Evolutionary conservation across 2,329 filamentous ascomycete genomes (phyloP).

Genomic region (Colletotrichum chlorophyti): DNA sequence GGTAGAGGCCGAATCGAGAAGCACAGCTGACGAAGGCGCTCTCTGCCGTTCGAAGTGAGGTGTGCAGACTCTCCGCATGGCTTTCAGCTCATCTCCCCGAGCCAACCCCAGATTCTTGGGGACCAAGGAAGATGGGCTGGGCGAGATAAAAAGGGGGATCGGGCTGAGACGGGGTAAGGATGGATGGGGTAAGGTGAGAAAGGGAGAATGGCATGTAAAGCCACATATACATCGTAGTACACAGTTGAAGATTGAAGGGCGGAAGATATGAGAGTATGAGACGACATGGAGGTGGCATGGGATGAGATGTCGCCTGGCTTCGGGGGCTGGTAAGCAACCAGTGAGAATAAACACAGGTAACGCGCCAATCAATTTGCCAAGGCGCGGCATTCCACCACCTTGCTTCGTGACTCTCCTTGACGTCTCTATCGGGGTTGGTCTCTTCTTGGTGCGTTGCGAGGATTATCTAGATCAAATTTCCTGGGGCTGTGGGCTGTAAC

Average conservation of each 20-base stretch:
- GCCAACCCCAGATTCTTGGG: background rate
- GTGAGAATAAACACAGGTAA: conserved; percentile 2
- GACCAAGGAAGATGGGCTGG: too few relatives aligned
- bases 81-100: background rate
- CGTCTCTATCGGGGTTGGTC: conserved; percentile 8
- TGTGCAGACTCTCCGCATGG: background rate
- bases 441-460: conserved; percentile 8
- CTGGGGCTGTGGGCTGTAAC: background rate
- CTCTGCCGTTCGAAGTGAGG: background rate
- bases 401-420: conserved; percentile 13
- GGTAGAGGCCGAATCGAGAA: background rate
- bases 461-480: background rate
- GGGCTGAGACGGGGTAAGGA: too few relatives aligned
- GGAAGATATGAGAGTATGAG: too few relatives aligned
- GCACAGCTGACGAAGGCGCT: background rate
- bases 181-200: background rate
- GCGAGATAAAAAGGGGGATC: too few relatives aligned
- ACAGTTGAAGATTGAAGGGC: too few relatives aligned
- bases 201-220: background rate
- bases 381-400: conserved; percentile 16
- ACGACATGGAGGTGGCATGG: background rate
- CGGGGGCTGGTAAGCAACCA: background rate
- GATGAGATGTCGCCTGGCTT: conserved; percentile 2
- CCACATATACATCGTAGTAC: too few relatives aligned
- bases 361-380: conserved; percentile 20